A percentile compares a stretch with the other conserved stretches of the same genome.
phyloP scores from a whole-genome alignment of 768 basidiomycete species.

The Trametes punicea region DNA sequence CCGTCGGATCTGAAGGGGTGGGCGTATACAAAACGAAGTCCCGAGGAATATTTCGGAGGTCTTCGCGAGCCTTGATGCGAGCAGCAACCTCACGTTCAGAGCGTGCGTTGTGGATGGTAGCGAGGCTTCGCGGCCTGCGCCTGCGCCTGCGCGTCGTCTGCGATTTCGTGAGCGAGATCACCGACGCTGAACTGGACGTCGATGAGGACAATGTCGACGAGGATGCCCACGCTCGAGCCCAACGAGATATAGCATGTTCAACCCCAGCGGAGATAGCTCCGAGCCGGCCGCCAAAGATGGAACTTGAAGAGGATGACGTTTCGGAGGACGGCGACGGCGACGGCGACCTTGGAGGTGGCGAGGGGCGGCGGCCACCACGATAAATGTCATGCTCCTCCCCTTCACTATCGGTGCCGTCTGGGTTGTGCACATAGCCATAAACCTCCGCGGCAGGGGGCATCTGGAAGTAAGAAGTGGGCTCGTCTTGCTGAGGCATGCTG shows the following conservation, averaged over 20 bases:
- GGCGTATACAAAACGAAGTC: constrained; percentile 66
- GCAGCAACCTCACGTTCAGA: constrained; percentile 62
- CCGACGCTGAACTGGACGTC: constrained; percentile 40
- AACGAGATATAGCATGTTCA: constrained; percentile 68
- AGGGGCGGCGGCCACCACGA: constrained; percentile 49
- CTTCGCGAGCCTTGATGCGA: constrained; percentile 60
- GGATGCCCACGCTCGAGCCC: constrained; percentile 55
- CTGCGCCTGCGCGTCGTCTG: constrained; percentile 37
- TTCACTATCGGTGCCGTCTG: constrained; percentile 12
- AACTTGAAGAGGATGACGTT: constrained; percentile 39
- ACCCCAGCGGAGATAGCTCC: constrained; percentile 50
- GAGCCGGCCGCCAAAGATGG: constrained; percentile 31
- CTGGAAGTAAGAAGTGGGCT: constrained; percentile 4
- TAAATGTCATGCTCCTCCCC: constrained; percentile 53
- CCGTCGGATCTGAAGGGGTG: constrained; percentile 28
- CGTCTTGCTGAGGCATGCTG: constrained; percentile 10
- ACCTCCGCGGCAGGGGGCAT: constrained; percentile 9
- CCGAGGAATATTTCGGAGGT: constrained; percentile 55
- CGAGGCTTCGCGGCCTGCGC: constrained; percentile 43
- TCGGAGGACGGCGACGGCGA: constrained; percentile 31
- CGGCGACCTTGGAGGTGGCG: constrained; percentile 30
- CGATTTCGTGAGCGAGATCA: constrained; percentile 32
- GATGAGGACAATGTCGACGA: constrained; percentile 42
- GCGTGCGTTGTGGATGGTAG: constrained; percentile 48
- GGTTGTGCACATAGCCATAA: constrained; percentile 15